Base-by-base conservation (phyloP, 345 rosid genomes). In the Arabidopsis thaliana region DNA sequence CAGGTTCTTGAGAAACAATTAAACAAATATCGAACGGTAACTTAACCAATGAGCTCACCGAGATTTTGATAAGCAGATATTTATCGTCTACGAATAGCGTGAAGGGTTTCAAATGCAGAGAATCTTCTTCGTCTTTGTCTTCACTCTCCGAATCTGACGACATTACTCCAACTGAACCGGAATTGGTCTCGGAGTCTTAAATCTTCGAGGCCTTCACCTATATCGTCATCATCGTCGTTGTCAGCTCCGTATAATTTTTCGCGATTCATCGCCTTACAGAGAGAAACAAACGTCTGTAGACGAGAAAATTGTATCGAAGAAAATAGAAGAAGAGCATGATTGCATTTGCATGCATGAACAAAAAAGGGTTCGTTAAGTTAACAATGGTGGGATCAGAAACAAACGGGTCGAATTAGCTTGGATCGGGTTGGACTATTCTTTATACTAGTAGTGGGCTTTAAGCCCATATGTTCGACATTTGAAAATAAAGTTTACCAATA, bases 151-250 rank as follows among this genome's bases (percentile, higher is more conserved):
- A 82, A 25, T 82, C 83, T 46, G 77, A 78, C 42, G 32, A 65
- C 1, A 16, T 16, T 16, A 16, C 20, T 0, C 20, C 20, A 16
- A 16, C 20, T 16, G 20, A 37, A 1, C 22, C 2, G 28, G 96
- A 16, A 16, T 16, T 16, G 20, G 20, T 16, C 96, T 57, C 82
- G 20, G 20, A 16, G 85, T 71, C 87, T 74, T 50, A 93, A 81
- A 44, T 89, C 91, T 59, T 90, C 96, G 81, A 90, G 71, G 75
- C 87, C 97, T 59, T 87, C 90, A 1, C 78, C 78, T 23, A 93
- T 85, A 7, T 77, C 84, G 57, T 79, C 85, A 51, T 22, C 68
- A 6, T 69, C 87, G 22, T 41, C 45, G 4, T 41, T 14, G 12
- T 30, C 81, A 34, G 71, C 78, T 46, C 71, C 85, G 78, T 32